phyloP scores from a whole-genome alignment of 306 rosid genomes.

The Cucurbita moschata region DNA sequence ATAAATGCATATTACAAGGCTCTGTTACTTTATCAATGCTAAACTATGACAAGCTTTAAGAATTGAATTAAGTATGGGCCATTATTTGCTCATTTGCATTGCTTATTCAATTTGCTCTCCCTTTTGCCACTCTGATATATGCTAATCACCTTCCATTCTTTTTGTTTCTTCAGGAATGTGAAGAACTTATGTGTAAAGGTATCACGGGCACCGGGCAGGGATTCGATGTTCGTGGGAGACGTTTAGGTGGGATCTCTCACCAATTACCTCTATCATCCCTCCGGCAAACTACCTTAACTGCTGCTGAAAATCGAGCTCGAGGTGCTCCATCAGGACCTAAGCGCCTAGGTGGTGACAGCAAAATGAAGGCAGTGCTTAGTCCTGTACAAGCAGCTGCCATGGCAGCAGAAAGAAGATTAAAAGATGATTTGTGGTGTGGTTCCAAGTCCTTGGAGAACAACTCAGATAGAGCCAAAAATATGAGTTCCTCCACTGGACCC shows the following conservation, averaged over 20 bases:
- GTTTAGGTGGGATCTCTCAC: constrained; percentile 38
- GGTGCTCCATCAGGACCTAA: constrained; percentile 42
- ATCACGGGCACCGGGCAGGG: constrained; percentile 35
- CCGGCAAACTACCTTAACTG: constrained; percentile 32
- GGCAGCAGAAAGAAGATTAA: constrained; percentile 55
- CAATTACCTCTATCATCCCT: constrained; percentile 22
- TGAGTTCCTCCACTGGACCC: constrained; percentile 10
- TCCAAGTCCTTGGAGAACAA: constrained; percentile 19
- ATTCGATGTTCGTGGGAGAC: constrained; percentile 34
- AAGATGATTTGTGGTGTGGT: constrained; percentile 56
- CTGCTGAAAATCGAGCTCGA: constrained; percentile 41
- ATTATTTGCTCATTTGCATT: background rate
- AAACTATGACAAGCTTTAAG: background rate
- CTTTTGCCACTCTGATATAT: background rate
- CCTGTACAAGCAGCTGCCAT: constrained; percentile 57
- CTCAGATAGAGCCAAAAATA: constrained; percentile 9
- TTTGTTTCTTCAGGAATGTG: constrained; percentile 34
- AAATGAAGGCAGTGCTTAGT: constrained; percentile 34
- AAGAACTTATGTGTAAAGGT: constrained; percentile 37
- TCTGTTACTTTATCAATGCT: background rate
- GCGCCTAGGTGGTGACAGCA: constrained; percentile 36
- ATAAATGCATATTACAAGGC: background rate
- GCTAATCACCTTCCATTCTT: background rate
- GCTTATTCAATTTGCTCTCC: background rate
- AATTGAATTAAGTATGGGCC: background rate